Evolutionary conservation across 805 yeast genomes (phyloP).

Genomic region (Lipomyces orientalis): DNA sequence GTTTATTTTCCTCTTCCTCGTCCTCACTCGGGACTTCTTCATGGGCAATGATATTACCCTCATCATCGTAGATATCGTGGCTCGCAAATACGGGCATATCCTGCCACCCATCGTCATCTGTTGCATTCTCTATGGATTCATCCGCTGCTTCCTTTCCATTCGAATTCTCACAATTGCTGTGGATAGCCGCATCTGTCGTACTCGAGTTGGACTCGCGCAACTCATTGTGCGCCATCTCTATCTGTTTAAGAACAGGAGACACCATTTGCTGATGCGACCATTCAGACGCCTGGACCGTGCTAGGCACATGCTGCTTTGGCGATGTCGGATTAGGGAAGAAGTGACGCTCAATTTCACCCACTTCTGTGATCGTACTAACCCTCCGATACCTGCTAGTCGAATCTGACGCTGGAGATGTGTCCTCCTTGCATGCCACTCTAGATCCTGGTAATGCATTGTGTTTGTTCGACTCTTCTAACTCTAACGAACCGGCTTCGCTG

Average conservation of each 20-base stretch:
- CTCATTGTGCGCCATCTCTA: background rate
- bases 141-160: background rate
- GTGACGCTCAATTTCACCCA: conserved; percentile 30
- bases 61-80: conserved; percentile 77
- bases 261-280: conserved; percentile 36
- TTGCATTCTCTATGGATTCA: conserved; percentile 1
- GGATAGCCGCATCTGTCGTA: background rate
- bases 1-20: conserved; percentile 37
- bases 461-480: background rate
- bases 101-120: conserved; percentile 67
- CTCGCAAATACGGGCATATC: conserved; percentile 84
- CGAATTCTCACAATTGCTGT: background rate
- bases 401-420: background rate
- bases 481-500: background rate
- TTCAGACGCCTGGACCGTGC: conserved; percentile 22
- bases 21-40: conserved; percentile 36
- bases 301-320: conserved; percentile 1
- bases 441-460: background rate
- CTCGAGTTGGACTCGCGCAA: background rate
- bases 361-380: background rate
- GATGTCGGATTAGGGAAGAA: conserved; percentile 27
- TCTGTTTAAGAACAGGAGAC: conserved; percentile 17
- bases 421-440: background rate
- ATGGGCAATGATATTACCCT: conserved; percentile 53
- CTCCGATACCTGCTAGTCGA: background rate